These are phyloP conservation scores for Lactifluus subvellereus DNA, from an alignment of 768 basidiomycete species.

Conservation along the genomic window DNA sequence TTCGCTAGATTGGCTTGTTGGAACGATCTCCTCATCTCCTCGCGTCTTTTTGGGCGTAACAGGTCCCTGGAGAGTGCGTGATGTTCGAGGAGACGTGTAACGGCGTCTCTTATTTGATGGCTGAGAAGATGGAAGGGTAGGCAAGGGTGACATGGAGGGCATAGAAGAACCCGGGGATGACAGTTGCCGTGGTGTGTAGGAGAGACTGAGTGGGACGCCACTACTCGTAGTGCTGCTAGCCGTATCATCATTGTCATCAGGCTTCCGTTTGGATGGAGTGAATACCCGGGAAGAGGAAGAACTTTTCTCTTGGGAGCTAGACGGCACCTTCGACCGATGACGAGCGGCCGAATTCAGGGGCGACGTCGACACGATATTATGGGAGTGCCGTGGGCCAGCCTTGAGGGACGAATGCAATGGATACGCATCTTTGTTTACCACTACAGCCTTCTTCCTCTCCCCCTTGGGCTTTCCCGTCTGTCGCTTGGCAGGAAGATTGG, in stretches of 20 bases:
- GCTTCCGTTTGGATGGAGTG: constrained; percentile 16
- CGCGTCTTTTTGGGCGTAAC: constrained; percentile 6
- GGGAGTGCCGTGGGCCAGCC: background rate
- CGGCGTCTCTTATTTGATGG: constrained; percentile 3
- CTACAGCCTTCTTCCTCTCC: background rate
- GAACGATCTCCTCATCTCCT: constrained; percentile 4
- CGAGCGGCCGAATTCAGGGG: background rate
- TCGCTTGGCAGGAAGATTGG: background rate
- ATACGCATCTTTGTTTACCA: background rate
- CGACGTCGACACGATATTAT: background rate
- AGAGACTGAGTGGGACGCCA: constrained; percentile 22
- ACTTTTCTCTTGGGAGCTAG: background rate
- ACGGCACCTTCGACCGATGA: background rate
- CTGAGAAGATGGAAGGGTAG: background rate
- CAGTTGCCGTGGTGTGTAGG: background rate
- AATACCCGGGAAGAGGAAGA: background rate
- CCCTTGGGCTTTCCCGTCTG: background rate
- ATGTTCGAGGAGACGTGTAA: background rate
- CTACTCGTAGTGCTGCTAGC: constrained; percentile 14
- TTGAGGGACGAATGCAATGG: background rate
- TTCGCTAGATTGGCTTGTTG: constrained; percentile 20
- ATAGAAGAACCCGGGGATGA: constrained; percentile 4
- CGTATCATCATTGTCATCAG: constrained; percentile 2
- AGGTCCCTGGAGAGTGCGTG: background rate
- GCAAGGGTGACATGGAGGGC: background rate